These are phyloP conservation scores for Salisapilia sapeloensis DNA, from an alignment of 352 stramenopile genomes.

Conservation along the genomic window DNA sequence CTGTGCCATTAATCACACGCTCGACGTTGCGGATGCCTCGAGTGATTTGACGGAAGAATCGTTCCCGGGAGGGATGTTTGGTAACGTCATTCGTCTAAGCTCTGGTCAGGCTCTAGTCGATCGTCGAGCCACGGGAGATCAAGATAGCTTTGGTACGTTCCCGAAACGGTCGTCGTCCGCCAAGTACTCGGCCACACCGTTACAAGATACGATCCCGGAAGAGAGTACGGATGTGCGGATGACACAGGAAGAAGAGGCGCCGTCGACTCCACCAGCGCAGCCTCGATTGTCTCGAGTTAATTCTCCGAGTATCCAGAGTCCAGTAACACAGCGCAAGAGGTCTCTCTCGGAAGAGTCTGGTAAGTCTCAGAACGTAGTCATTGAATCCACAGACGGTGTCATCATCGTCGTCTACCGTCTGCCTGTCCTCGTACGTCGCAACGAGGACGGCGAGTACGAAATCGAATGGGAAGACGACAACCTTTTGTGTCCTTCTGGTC, in stretches of 20 bases:
- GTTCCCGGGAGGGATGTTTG: slow-evolving; percentile 21
- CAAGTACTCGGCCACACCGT: slow-evolving; percentile 7
- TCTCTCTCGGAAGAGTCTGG: slow-evolving; percentile 41
- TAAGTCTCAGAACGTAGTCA: slow-evolving; percentile 65
- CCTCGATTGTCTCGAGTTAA: slow-evolving; percentile 4
- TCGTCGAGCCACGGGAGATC: slow-evolving; percentile 27
- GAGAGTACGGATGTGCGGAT: slow-evolving; percentile 15
- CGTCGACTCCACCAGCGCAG: slow-evolving; percentile 6
- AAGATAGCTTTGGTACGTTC: slow-evolving; percentile 11
- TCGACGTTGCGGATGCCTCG: slow-evolving; percentile 16
- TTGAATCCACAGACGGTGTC: slow-evolving; percentile 89
- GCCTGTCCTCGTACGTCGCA: slow-evolving; percentile 83
- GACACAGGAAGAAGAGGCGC: slow-evolving; percentile 2
- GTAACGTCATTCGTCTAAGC: slow-evolving; percentile 58
- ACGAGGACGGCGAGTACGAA: slow-evolving; percentile 42
- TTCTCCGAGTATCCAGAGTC: slow-evolving; percentile 11
- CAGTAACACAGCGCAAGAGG: slow-evolving; percentile 17
- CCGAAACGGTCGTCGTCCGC: slow-evolving; percentile 5
- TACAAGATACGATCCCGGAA: slow-evolving; percentile 38
- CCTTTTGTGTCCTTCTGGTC: slow-evolving; percentile 61
- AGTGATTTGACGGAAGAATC: slow-evolving; percentile 8
- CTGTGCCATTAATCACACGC: slow-evolving; percentile 57
- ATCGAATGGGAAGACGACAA: slow-evolving; percentile 84
- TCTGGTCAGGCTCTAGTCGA: slow-evolving; percentile 74
- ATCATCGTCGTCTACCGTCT: slow-evolving; percentile 95